Evolutionary conservation across 106 monocot genomes (phyloP).

Genomic region (Acorus gramineus): DNA sequence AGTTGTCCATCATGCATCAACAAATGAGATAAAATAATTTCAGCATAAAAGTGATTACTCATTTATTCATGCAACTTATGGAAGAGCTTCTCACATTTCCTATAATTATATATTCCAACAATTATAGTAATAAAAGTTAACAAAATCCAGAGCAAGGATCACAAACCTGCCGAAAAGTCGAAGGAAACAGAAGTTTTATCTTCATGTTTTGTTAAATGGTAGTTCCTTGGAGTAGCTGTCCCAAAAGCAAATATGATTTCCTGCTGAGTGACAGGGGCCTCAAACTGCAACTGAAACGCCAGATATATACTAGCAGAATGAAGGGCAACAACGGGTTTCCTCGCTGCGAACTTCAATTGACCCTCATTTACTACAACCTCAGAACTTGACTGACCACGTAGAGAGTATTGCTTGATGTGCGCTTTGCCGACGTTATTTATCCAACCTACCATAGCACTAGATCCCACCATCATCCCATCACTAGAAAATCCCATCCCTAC

Average conservation of each 20-base stretch:
- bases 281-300: conserved; percentile 60
- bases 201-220: conserved; percentile 32
- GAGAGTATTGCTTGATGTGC: conserved; percentile 52
- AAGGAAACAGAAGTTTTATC: conserved; percentile 62
- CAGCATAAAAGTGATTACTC: too few species aligned
- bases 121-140: neutral
- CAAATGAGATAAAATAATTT: too few species aligned
- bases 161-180: conserved; percentile 63
- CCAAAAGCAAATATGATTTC: conserved; percentile 56
- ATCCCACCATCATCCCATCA: conserved; percentile 79
- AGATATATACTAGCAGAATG: conserved; percentile 53
- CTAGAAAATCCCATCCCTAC: conserved; percentile 85
- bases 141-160: neutral
- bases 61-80: too few species aligned
- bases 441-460: conserved; percentile 94
- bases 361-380: conserved; percentile 53
- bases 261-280: conserved; percentile 29
- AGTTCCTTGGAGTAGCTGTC: conserved; percentile 41
- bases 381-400: conserved; percentile 42
- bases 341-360: conserved; percentile 15
- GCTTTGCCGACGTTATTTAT: conserved; percentile 44
- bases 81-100: too few species aligned
- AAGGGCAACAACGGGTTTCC: conserved; percentile 29
- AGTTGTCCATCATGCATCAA: too few species aligned
- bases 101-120: too few species aligned